phyloP scores from a whole-genome alignment of 1,284 basidiomycete species.

The Heliocybe sulcata region DNA sequence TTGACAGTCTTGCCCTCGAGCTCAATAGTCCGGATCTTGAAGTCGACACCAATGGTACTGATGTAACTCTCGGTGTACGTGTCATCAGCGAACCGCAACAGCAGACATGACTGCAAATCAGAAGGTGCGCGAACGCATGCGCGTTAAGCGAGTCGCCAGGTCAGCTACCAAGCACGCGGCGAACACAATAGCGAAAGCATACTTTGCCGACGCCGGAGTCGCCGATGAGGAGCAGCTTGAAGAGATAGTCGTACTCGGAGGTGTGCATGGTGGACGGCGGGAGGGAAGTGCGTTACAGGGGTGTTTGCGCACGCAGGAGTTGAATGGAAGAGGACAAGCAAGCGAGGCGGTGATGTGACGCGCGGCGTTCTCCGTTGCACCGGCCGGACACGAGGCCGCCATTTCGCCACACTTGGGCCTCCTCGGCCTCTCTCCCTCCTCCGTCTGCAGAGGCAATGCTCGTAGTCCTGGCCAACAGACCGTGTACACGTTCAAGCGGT shows the following conservation, averaged over 20 bases:
- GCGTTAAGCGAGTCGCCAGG: neutral
- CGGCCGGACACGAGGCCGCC: slow-evolving; percentile 1
- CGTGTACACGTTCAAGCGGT: no score
- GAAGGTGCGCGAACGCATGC: neutral
- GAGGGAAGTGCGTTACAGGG: slow-evolving; percentile 15
- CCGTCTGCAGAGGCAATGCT: no score
- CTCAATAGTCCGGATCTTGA: slow-evolving; percentile 99
- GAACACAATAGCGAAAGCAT: slow-evolving; percentile 18
- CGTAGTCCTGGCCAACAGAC: no score
- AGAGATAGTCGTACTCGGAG: slow-evolving; percentile 95
- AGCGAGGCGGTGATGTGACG: slow-evolving; percentile 28
- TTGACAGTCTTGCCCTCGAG: slow-evolving; percentile 99
- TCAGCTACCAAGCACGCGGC: slow-evolving; percentile 1
- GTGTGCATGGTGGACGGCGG: slow-evolving; percentile 59
- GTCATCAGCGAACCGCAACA: slow-evolving; percentile 98
- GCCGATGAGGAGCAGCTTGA: slow-evolving; percentile 91
- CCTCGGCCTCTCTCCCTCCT: neutral
- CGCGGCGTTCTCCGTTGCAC: slow-evolving; percentile 11
- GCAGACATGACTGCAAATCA: slow-evolving; percentile 79
- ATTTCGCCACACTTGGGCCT: neutral
- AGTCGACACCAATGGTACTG: slow-evolving; percentile 98
- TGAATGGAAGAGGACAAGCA: slow-evolving; percentile 17
- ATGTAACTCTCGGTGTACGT: slow-evolving; percentile 99
- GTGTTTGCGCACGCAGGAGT: slow-evolving; percentile 12
- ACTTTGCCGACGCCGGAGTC: slow-evolving; percentile 98